Percentiles rank a stretch among this genome's conserved stretches.
Conservation (phyloP, 768 basidiomycete genomes). For the Tremella yokohamensis region DNA sequence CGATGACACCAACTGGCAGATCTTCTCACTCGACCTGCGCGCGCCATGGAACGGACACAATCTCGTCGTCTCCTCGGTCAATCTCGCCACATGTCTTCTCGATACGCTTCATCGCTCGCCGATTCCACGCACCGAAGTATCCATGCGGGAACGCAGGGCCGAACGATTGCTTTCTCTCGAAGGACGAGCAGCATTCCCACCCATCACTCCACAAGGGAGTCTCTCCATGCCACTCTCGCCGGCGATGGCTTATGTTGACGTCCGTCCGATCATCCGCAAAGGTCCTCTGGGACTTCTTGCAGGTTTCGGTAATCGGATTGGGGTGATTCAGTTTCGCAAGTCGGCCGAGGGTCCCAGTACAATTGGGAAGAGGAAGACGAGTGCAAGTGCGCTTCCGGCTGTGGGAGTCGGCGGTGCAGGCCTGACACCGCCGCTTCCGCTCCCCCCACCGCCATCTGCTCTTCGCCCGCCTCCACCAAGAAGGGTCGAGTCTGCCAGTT, state of each 20-base stretch:
- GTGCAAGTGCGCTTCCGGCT: too few relatives aligned
- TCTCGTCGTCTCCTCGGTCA: constrained; percentile 17
- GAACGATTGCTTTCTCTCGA: constrained; percentile 15
- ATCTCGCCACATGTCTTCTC: constrained; percentile 10
- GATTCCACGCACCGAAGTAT: constrained; percentile 10
- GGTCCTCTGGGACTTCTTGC: constrained; percentile 16
- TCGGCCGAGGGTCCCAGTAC: too few relatives aligned
- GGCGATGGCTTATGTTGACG: constrained; percentile 26
- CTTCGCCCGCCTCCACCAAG: too few relatives aligned
- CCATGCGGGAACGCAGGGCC: constrained; percentile 19
- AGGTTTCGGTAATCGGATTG: constrained; percentile 38
- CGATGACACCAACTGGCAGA: constrained; percentile 33
- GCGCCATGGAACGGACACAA: constrained; percentile 31
- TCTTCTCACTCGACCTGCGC: constrained; percentile 28
- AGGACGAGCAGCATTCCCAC: constrained; percentile 15
- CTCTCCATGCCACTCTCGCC: constrained; percentile 13
- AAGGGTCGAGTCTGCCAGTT: too few relatives aligned
- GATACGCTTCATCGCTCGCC: constrained; percentile 8
- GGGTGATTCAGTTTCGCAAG: constrained; percentile 11
- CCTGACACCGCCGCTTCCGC: too few relatives aligned
- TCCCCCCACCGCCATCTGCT: not conserved
- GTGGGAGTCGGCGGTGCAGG: too few relatives aligned
- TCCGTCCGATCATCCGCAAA: constrained; percentile 16
- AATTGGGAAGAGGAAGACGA: too few relatives aligned
- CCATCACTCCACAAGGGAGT: not conserved